Evolutionary conservation across 2,329 filamentous ascomycete species (phyloP), one percentile per base, ranked within the genome.

Genomic region (Parastagonospora avenae): DNA sequence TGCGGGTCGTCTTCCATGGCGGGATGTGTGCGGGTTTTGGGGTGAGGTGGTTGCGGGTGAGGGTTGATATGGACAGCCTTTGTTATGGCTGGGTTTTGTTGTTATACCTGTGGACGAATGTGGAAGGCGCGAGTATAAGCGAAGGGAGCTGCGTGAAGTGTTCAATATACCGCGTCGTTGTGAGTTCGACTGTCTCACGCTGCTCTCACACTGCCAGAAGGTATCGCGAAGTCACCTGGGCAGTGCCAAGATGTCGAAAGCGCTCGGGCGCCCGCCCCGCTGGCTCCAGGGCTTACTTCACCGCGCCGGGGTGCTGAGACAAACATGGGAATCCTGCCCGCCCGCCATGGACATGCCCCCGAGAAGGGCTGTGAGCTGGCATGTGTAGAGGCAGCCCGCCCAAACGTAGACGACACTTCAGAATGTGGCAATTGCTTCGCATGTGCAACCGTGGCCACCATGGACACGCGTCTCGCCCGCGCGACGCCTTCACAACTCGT

Each of bases 1-100:
- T 61, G 52, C 49, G 52, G 52, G 36, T 71, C 70, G 46, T 64
- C 67, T 38, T 72, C 70, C 71, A 73, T 74, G 60, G 48, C 44
- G 58, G 29, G 41, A 27, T 28, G 50, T 14, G 40, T 19, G 37
- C 31, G 12, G 43, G 32, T 33, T 3, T 48, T 42, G 35, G 40
- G 12, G 39, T 24, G 28, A n/a, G 14, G 31, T 28, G 46, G 27
- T 10, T 28, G 42, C 16, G 41, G 27, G 16, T 12, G 27, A 36
- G 27, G 11, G 38, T 5, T 19, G 48, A 14, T 33, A 36, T 31
- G 19, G 36, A 16, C 40, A 32, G 14, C 8, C 43, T 39, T 46
- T 46, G 43, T 39, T 32, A 24, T 9, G 16, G 44, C 45, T 24
- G 31, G 12, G 14, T 28, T 33, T 24, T 40, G 37, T 33, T 29